Evolutionary conservation across 2,329 filamentous ascomycete species (phyloP), one percentile per base, ranked within the genome.

Genomic region (Chrysosporium keratinophilum): DNA sequence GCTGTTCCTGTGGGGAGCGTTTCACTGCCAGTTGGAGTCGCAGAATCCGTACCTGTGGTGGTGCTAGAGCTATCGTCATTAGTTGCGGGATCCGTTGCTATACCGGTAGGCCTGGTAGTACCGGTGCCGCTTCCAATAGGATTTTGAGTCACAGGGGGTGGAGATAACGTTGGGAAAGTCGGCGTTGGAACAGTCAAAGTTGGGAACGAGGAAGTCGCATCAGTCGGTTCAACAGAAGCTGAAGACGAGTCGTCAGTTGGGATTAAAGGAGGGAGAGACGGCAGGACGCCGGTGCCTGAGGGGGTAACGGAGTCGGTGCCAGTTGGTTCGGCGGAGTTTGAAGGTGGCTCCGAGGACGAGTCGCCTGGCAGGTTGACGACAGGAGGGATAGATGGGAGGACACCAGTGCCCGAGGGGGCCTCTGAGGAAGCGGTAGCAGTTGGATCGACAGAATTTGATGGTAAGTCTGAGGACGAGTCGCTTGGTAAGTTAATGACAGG

Each of bases 111-210:
- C 12, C 14, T 42, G 6, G 44, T 5, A 10, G 31, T 34, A 40
- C 52, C 52, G 23, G 46, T 54, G 45, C 50, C 44, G 15, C 14
- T 52, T 20, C 42, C 46, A 31, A 23, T 49, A 14, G 55, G 48
- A 7, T 12, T 49, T 12, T 43, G 35, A 23, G 54, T 55, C 34
- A 55, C 42, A 15, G 52, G 34, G 2, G 52, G 52, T 11, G 47
- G 20, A 44, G 42, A 48, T 12, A 57, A 20, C 1, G 56, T 55
- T 14, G 56, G 53, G 40, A 55, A 57, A 14, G 49, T 50, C 7
- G 48, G 17, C 3, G 17, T 20, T 20, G 40, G 28, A 46, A 31
- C 23, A n/a, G 52, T 19, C 15, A 23, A 11, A 33, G 52, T 48
- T 48, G 20, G 35, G 10, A 15, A 40, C 34, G 19, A 9, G 17